Evolutionary conservation across 2,329 filamentous ascomycete genomes (phyloP).

Genomic region (Bipolaris victoriae): DNA sequence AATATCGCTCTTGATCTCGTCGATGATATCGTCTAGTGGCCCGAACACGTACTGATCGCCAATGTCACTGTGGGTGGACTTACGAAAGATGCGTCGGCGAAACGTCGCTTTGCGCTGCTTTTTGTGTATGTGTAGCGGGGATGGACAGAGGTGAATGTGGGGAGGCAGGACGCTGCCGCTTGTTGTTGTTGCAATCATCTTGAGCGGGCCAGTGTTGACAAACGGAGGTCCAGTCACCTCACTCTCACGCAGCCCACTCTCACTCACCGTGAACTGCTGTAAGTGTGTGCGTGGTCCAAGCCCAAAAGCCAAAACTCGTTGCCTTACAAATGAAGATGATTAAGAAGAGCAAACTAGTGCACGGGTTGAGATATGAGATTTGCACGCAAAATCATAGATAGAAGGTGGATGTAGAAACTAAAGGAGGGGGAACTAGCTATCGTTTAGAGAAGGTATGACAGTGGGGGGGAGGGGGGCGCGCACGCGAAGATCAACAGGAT

Average conservation of each 20-base stretch:
- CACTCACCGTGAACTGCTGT: slow-evolving; percentile 10
- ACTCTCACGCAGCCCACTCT: slow-evolving; percentile 13
- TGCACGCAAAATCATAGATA: not conserved
- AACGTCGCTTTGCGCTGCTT: slow-evolving; percentile 37
- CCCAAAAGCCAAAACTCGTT: not conserved
- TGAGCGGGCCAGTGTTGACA: slow-evolving; percentile 12
- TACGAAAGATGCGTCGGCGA: slow-evolving; percentile 33
- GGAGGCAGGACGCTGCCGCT: slow-evolving; percentile 17
- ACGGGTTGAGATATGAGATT: slow-evolving; percentile 1
- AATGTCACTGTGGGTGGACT: slow-evolving; percentile 20
- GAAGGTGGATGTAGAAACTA: not conserved
- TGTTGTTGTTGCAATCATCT: slow-evolving; percentile 26
- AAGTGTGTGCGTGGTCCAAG: not conserved
- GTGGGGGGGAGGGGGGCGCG: not conserved
- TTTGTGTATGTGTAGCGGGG: slow-evolving; percentile 40
- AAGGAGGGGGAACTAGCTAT: not conserved
- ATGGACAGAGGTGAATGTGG: slow-evolving; percentile 29
- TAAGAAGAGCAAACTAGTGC: slow-evolving; percentile 14
- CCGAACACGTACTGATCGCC: slow-evolving; percentile 21
- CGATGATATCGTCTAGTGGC: slow-evolving; percentile 46
- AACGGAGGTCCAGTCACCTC: slow-evolving; percentile 12
- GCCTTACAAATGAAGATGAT: slow-evolving; percentile 1
- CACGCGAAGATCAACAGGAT: slow-evolving; percentile 4
- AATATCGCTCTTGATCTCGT: slow-evolving; percentile 41
- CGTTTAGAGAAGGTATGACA: slow-evolving; percentile 6